These are phyloP conservation scores for Trypanosomatidae sp. DNA, from an alignment of 208 protist genomes.

Conservation along the genomic window DNA sequence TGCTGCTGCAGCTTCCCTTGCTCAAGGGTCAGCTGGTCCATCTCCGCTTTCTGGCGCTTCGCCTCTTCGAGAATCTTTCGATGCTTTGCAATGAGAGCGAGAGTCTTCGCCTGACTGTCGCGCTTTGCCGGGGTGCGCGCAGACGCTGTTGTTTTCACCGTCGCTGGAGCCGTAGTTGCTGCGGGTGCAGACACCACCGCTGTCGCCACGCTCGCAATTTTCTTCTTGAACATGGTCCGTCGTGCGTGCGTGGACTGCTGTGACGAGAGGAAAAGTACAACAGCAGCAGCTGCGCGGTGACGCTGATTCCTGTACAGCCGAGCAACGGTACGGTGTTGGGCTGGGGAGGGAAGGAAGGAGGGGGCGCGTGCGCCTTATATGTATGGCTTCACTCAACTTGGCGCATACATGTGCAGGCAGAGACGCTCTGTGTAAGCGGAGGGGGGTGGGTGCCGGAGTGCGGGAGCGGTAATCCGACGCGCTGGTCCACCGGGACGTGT, in stretches of 20 bases:
- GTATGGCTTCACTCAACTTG: not conserved
- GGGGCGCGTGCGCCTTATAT: not conserved
- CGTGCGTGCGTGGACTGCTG: not conserved
- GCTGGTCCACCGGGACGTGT: not conserved
- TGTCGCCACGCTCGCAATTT: constrained; percentile 9
- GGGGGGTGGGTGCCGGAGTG: not conserved
- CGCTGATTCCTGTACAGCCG: not conserved
- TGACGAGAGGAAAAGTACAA: not conserved
- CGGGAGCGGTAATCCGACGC: not conserved
- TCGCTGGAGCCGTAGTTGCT: not conserved
- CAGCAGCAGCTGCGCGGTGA: not conserved
- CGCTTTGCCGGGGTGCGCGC: not conserved
- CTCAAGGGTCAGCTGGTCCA: constrained; percentile 26
- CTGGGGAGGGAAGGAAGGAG: not conserved
- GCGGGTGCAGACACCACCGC: constrained; percentile 3
- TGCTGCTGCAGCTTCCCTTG: constrained; percentile 4
- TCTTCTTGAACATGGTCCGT: constrained; percentile 51
- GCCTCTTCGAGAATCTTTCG: constrained; percentile 32
- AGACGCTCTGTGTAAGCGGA: not conserved
- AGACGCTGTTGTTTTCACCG: constrained; percentile 2
- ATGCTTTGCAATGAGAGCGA: constrained; percentile 33
- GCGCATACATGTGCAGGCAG: not conserved
- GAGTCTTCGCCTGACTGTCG: constrained; percentile 12
- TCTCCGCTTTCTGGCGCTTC: constrained; percentile 21
- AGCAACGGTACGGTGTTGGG: not conserved